phyloP scores from a whole-genome alignment of 202 grass and related monocot species.

The Setaria viridis region DNA sequence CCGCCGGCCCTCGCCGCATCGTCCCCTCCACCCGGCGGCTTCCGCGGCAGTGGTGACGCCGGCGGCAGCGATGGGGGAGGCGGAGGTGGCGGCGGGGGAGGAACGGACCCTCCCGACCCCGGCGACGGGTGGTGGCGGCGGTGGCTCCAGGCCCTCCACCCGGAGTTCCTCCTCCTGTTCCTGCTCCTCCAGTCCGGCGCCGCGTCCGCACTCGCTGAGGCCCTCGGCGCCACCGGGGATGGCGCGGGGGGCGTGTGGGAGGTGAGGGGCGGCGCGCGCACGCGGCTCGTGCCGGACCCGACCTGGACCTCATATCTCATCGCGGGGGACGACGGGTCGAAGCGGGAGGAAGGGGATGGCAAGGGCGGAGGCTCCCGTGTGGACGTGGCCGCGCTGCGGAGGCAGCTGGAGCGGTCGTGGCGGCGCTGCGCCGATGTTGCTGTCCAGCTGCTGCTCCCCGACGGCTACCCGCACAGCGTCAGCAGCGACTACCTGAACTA shows the following conservation, averaged over 20 bases:
- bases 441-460: conserved; percentile 63
- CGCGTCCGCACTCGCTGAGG: conserved; percentile 45
- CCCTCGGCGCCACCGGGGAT: conserved; percentile 36
- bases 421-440: conserved; percentile 32
- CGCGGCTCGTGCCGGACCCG: conserved; percentile 53
- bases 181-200: conserved; percentile 47
- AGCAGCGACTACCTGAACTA: conserved; percentile 89
- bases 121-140: conserved; percentile 42
- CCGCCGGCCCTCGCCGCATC: conserved; percentile 20
- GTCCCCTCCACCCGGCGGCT: conserved; percentile 33
- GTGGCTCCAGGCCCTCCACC: conserved; percentile 49
- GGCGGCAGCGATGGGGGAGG: not conserved
- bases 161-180: conserved; percentile 49
- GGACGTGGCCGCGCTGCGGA: not conserved
- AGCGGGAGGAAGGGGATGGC: conserved; percentile 9
- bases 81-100: not conserved
- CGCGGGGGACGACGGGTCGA: conserved; percentile 29
- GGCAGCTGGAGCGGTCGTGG: conserved; percentile 55
- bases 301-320: conserved; percentile 33
- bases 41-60: not conserved
- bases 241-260: conserved; percentile 57
- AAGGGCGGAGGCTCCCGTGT: not conserved
- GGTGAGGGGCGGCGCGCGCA: conserved; percentile 61
- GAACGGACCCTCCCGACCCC: conserved; percentile 23
- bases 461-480: conserved; percentile 83